A percentile compares a stretch with the other conserved stretches of the same genome.
phyloP scores from a whole-genome alignment of 352 stramenopile species.

The Pythium scleroteichum region DNA sequence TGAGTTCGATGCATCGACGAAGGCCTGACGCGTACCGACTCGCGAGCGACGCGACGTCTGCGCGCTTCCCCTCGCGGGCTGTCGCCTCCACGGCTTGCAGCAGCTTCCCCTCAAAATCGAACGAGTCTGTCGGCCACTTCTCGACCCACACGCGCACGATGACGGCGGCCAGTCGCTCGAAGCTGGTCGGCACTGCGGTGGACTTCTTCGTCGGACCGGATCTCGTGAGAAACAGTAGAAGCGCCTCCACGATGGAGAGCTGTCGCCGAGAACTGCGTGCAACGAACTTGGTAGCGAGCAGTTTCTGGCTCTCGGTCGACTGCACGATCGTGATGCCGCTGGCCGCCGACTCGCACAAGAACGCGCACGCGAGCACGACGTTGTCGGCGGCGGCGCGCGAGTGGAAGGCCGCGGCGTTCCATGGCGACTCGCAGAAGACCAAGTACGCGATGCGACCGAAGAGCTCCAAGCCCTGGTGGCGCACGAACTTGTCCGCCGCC shows the following conservation, averaged over 20 bases:
- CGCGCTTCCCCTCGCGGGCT: neutral
- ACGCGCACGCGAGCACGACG: constrained; percentile 31
- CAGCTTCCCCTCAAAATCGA: constrained; percentile 16
- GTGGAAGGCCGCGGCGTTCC: neutral
- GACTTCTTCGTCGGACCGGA: neutral
- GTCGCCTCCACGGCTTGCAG: neutral
- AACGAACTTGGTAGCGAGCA: too few species aligned
- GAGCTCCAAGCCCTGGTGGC: constrained; percentile 27
- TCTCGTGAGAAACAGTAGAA: constrained; percentile 16
- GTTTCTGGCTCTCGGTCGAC: too few species aligned
- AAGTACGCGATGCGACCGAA: constrained; percentile 28
- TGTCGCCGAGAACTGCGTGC: neutral
- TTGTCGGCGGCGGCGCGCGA: constrained; percentile 24
- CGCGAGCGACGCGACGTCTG: neutral
- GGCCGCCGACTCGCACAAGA: constrained; percentile 25
- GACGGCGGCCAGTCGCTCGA: constrained; percentile 29
- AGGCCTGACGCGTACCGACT: constrained; percentile 5
- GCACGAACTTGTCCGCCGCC: constrained; percentile 27
- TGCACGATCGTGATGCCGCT: neutral
- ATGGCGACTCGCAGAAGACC: constrained; percentile 7
- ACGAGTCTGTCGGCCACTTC: constrained; percentile 22
- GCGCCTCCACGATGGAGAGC: constrained; percentile 19
- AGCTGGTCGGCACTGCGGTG: constrained; percentile 7
- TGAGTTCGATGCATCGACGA: constrained; percentile 37
- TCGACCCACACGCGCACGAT: constrained; percentile 26